phyloP scores from a whole-genome alignment of 805 yeast genomes.

The Tetrapisispora namnaoensis region DNA sequence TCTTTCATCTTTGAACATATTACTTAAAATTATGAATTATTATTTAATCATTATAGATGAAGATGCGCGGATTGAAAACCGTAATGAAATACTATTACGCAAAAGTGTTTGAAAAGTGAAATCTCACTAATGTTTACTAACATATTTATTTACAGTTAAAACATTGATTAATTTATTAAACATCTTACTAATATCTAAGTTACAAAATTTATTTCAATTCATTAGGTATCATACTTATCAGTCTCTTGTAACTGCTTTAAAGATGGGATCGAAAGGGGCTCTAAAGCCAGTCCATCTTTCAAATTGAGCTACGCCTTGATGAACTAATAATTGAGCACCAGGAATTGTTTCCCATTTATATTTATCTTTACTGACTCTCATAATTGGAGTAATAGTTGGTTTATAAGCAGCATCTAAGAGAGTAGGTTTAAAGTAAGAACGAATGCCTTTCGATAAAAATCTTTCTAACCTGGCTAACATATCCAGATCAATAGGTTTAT shows the following conservation, averaged over 20 bases:
- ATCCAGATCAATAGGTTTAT: constrained; percentile 49
- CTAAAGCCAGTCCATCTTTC: constrained; percentile 57
- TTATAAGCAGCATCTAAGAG: constrained; percentile 92
- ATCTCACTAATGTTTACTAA: too few species aligned
- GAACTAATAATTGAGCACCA: constrained; percentile 85
- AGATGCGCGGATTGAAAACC: too few species aligned
- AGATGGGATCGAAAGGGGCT: constrained; percentile 55
- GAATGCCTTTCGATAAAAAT: constrained; percentile 35
- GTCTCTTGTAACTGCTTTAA: constrained; percentile 44
- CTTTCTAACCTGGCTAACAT: constrained; percentile 41
- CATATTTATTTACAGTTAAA: too few species aligned
- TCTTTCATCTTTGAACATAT: too few species aligned
- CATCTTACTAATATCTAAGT: too few species aligned
- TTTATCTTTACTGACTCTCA: constrained; percentile 59
- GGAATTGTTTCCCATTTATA: constrained; percentile 74
- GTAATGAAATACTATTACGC: too few species aligned
- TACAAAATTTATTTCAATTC: neutral
- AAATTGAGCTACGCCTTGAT: constrained; percentile 89
- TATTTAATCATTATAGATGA: too few species aligned
- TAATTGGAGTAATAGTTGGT: constrained; percentile 77
- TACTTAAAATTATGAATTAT: too few species aligned
- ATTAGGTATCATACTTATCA: neutral
- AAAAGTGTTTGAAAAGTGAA: too few species aligned
- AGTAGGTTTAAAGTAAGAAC: constrained; percentile 38
- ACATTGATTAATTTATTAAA: too few species aligned